Percentiles rank a stretch among this genome's conserved stretches.
These are phyloP conservation scores for Dalbergia cochinchinensis DNA, from an alignment of 306 rosid species.

Conservation along the genomic window DNA sequence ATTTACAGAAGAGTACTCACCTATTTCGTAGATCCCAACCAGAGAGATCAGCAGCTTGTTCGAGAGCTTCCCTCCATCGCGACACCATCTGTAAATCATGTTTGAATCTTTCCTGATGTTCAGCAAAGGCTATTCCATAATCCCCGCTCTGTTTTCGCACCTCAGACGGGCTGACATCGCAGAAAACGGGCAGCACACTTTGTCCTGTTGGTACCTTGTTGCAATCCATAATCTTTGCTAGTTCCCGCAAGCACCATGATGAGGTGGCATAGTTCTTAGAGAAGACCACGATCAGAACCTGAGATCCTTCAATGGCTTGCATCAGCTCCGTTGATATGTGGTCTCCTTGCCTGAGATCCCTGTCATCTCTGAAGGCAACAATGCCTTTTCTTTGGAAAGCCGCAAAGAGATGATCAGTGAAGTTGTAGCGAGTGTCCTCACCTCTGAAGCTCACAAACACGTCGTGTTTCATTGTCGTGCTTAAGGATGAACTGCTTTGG, in stretches of 20 bases:
- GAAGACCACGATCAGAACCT: constrained; percentile 18
- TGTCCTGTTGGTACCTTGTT: not conserved
- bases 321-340: not conserved
- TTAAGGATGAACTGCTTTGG: not conserved
- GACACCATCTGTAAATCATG: no score
- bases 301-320: constrained; percentile 23
- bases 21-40: no score
- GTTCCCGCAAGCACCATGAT: constrained; percentile 31
- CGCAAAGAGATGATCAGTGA: not conserved
- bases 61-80: no score
- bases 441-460: constrained; percentile 11
- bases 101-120: no score
- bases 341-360: not conserved
- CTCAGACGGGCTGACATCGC: constrained; percentile 33
- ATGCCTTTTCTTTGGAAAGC: constrained; percentile 12
- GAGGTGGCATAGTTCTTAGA: constrained; percentile 20
- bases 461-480: not conserved
- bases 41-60: no score
- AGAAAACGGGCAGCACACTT: constrained; percentile 16
- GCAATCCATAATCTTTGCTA: constrained; percentile 1
- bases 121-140: not conserved
- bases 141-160: constrained; percentile 15
- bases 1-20: not conserved
- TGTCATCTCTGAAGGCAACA: not conserved
- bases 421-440: not conserved